Conservation (phyloP, 192 early-diverging fungal species). For the Entomortierella beljakovae region DNA sequence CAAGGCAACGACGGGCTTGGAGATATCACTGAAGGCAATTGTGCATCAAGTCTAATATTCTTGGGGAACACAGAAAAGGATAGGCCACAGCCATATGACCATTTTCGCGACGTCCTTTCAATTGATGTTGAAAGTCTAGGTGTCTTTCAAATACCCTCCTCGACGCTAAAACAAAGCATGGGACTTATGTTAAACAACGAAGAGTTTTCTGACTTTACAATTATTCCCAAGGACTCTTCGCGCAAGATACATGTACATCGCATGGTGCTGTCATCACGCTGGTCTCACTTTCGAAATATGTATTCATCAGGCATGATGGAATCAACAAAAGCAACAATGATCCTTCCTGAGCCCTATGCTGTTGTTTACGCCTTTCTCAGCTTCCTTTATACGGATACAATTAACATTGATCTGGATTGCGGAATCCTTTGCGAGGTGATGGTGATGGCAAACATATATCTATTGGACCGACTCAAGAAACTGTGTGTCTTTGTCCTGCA, state of each 20-base stretch:
- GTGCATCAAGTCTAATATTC: slow-evolving; percentile 58
- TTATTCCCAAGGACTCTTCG: slow-evolving; percentile 48
- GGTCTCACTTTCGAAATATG: slow-evolving; percentile 70
- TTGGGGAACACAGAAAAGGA: slow-evolving; percentile 66
- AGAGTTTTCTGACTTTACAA: slow-evolving; percentile 69
- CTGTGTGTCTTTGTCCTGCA: slow-evolving; percentile 64
- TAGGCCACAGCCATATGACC: slow-evolving; percentile 65
- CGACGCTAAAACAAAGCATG: slow-evolving; percentile 55
- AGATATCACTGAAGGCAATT: slow-evolving; percentile 40
- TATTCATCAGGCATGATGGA: slow-evolving; percentile 64
- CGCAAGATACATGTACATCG: slow-evolving; percentile 66
- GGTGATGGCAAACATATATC: slow-evolving; percentile 69
- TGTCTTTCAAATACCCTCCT: slow-evolving; percentile 62
- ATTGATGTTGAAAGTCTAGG: slow-evolving; percentile 68
- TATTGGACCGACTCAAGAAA: slow-evolving; percentile 66
- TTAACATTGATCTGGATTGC: slow-evolving; percentile 54
- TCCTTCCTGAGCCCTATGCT: slow-evolving; percentile 62
- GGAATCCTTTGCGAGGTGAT: slow-evolving; percentile 62
- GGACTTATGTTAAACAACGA: slow-evolving; percentile 59
- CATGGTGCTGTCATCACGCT: slow-evolving; percentile 66
- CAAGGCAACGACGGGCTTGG: background rate
- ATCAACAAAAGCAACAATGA: slow-evolving; percentile 56
- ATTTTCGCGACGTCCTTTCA: slow-evolving; percentile 64
- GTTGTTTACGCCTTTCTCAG: slow-evolving; percentile 63
- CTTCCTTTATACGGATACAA: slow-evolving; percentile 69